A percentile compares a stretch with the other conserved stretches of the same genome.
Evolutionary conservation across 371 early-diverging fungal species (phyloP).

Genomic region (Apophysomyces elegans): DNA sequence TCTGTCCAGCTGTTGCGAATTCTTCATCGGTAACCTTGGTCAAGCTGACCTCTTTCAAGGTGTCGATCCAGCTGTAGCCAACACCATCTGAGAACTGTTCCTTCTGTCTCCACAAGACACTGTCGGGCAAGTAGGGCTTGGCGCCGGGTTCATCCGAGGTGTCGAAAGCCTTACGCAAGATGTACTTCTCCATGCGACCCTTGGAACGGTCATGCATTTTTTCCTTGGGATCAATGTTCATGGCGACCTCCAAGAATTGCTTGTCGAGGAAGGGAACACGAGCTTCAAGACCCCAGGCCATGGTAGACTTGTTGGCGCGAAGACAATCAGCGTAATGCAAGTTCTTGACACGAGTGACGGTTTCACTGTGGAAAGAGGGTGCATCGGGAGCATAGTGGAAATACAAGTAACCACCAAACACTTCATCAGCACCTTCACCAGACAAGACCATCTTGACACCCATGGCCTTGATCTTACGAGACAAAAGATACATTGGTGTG

Average conservation of each 20-base stretch:
- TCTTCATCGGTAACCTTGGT: conserved; percentile 75
- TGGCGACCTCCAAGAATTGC: conserved; percentile 86
- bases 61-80: conserved; percentile 96
- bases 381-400: conserved; percentile 93
- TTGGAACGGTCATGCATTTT: conserved; percentile 71
- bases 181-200: conserved; percentile 86
- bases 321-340: conserved; percentile 94
- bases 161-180: conserved; percentile 86
- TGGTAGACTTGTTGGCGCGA: conserved; percentile 97
- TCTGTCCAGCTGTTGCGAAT: conserved; percentile 65
- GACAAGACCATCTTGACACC: conserved; percentile 98
- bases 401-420: conserved; percentile 97
- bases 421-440: conserved; percentile 97
- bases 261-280: conserved; percentile 96
- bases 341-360: conserved; percentile 89
- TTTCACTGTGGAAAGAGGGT: conserved; percentile 84
- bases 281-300: conserved; percentile 98
- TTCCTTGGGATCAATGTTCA: conserved; percentile 81
- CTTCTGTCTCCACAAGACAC: conserved; percentile 96
- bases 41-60: conserved; percentile 79
- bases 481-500: conserved; percentile 96
- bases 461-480: conserved; percentile 95
- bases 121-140: conserved; percentile 82
- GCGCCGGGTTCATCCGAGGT: conserved; percentile 67
- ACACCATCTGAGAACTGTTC: conserved; percentile 99